Evolutionary conservation across 768 basidiomycete genomes (phyloP).

Genomic region (Xerocomus brunneocitrinus): DNA sequence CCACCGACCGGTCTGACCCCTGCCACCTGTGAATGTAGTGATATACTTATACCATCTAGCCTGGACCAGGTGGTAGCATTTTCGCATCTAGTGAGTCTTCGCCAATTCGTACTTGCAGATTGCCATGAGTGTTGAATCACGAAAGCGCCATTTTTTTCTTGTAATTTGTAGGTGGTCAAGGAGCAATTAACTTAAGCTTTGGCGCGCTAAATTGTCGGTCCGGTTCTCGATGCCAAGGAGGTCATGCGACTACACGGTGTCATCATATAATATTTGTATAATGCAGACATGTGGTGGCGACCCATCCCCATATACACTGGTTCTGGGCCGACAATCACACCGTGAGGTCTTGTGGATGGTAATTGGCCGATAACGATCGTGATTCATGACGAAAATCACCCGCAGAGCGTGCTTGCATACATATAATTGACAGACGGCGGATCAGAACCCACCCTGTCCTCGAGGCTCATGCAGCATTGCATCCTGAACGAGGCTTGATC

Average conservation of each 20-base stretch:
- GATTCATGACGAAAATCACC: neutral
- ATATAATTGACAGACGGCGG: neutral
- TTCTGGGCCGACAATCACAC: neutral
- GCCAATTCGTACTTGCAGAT: neutral
- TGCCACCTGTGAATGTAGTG: neutral
- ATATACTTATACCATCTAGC: neutral
- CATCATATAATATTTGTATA: neutral
- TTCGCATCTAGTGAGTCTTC: neutral
- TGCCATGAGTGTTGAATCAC: neutral
- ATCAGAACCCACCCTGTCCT: conserved; percentile 15
- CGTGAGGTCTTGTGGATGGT: neutral
- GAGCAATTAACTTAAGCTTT: neutral
- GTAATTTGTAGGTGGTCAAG: neutral
- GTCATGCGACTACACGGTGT: neutral
- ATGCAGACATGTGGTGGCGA: neutral
- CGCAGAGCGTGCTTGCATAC: neutral
- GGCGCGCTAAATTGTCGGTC: neutral
- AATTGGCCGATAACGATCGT: neutral
- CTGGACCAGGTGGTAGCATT: neutral
- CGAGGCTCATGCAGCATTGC: conserved; percentile 4
- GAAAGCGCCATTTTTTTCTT: conserved; percentile 3
- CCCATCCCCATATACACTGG: neutral
- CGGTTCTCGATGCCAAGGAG: neutral
- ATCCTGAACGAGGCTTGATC: neutral
- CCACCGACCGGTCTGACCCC: neutral